Evolutionary conservation across 2,329 filamentous ascomycete species (phyloP), one percentile per base, ranked within the genome.

Genomic region (Colletotrichum sp.): DNA sequence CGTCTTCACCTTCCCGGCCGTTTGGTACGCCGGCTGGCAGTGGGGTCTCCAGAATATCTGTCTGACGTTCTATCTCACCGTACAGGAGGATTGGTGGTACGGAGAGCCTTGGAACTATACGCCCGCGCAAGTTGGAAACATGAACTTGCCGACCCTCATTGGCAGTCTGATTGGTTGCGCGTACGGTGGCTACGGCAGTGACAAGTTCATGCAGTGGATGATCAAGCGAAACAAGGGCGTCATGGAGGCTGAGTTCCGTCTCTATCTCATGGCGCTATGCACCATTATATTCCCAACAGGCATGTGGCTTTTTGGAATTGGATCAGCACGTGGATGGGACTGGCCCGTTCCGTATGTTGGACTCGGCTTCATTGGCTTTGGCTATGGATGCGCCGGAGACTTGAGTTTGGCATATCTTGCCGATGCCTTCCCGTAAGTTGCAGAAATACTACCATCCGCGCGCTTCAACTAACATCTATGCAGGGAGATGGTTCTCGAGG

Each of bases 41-140:
- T 92, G 90, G 90, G 90, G 90, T 6, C 85, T 89, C 34, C 90
- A 92, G 80, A 90, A 91, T 77, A 89, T 90, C n/a, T 91, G 90
- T 82, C 82, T 92, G 26, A 89, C 88, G 2, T 92, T 92, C 80
- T 91, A 92, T 77, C 83, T 91, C 36, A 92, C 90, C 0, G 86
- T 92, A 2, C 86, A 91, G 79, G 88, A 92, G 78, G 89, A 91
- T 76, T 87, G 87, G 77, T 92, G 89, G 87, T 88, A 87, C 30
- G 86, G 83, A 0, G 82, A 84, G 12, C 90, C 90, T 0, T 92
- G 88, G 86, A 87, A 90, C 80, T 92, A 92, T 79, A 85, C 82
- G 43, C 86, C 90, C 72, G 86, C 87, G 3, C 86, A 86, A 3
- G 88, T 90, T 5, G 90, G 89, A 2, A 88, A 92, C 69, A 91